Percentiles rank a stretch among this genome's conserved stretches.
These are phyloP conservation scores for Candida ficus DNA, from an alignment of 805 yeast species.

Conservation along the genomic window DNA sequence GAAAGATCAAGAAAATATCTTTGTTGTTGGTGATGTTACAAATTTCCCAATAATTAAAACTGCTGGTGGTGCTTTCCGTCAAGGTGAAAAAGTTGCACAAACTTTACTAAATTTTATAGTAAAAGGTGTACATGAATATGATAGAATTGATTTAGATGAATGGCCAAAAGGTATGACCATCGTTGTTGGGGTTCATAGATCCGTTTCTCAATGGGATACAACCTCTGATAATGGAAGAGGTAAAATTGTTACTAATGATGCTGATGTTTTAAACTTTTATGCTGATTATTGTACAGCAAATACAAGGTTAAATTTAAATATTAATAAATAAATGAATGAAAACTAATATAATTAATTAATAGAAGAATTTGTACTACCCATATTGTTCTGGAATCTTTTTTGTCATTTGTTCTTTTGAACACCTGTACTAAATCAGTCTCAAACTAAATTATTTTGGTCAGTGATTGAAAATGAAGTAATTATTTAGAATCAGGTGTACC, in stretches of 20 bases:
- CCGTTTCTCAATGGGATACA: constrained; percentile 19
- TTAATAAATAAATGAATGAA: constrained; percentile 9
- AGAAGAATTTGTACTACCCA: too few relatives aligned
- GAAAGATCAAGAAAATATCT: constrained; percentile 25
- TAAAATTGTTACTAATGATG: constrained; percentile 24
- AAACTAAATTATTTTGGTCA: too few relatives aligned
- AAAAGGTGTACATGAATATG: constrained; percentile 11
- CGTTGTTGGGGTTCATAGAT: constrained; percentile 21
- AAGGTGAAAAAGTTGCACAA: constrained; percentile 20
- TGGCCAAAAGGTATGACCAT: constrained; percentile 25
- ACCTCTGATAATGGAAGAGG: constrained; percentile 23
- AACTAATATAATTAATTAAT: too few relatives aligned
- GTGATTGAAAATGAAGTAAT: too few relatives aligned
- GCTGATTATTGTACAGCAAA: constrained; percentile 25
- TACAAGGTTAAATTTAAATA: constrained; percentile 10
- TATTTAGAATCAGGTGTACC: too few relatives aligned
- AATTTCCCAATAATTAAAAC: constrained; percentile 34
- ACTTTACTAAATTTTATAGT: constrained; percentile 16
- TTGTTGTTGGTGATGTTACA: constrained; percentile 34
- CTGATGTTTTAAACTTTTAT: constrained; percentile 25
- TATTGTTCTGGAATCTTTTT: too few relatives aligned
- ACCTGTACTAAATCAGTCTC: too few relatives aligned
- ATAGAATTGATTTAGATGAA: constrained; percentile 10
- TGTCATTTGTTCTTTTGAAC: too few relatives aligned
- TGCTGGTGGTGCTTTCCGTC: constrained; percentile 35